Conservation (phyloP, 371 early-diverging fungal genomes). For the Apophysomyces variabilis region DNA sequence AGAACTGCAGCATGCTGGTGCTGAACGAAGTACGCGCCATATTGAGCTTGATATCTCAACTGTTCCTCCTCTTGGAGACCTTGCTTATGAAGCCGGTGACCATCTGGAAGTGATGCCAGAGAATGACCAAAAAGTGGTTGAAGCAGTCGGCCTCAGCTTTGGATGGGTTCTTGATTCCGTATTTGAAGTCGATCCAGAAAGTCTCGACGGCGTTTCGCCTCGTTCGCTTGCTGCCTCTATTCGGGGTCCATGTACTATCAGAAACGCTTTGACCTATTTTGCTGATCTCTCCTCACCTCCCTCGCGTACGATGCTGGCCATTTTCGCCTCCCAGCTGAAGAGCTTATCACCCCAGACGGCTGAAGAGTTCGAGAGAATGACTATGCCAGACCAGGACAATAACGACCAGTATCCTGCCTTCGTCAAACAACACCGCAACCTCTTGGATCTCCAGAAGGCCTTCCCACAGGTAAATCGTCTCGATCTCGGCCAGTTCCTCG, state of each 20-base stretch:
- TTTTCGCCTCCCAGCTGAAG: slow-evolving; percentile 47
- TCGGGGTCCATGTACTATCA: slow-evolving; percentile 51
- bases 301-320: slow-evolving; percentile 46
- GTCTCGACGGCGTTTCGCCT: slow-evolving; percentile 40
- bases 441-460: slow-evolving; percentile 49
- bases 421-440: slow-evolving; percentile 45
- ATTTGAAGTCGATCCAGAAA: slow-evolving; percentile 50
- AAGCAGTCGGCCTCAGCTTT: slow-evolving; percentile 51
- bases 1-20: slow-evolving; percentile 43
- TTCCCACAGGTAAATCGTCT: slow-evolving; percentile 53
- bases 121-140: slow-evolving; percentile 42
- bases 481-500: slow-evolving; percentile 50
- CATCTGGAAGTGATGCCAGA: slow-evolving; percentile 62
- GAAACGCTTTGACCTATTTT: slow-evolving; percentile 53
- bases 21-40: slow-evolving; percentile 54
- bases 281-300: slow-evolving; percentile 57
- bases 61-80: slow-evolving; percentile 25
- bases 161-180: slow-evolving; percentile 59
- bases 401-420: slow-evolving; percentile 50
- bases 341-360: slow-evolving; percentile 42
- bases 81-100: slow-evolving; percentile 55
- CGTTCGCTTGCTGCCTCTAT: slow-evolving; percentile 56
- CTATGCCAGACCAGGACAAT: slow-evolving; percentile 39
- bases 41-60: slow-evolving; percentile 50
- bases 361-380: slow-evolving; percentile 31